Conservation (phyloP, 495 filamentous ascomycete genomes). For the Parachaetomium inaequale region DNA sequence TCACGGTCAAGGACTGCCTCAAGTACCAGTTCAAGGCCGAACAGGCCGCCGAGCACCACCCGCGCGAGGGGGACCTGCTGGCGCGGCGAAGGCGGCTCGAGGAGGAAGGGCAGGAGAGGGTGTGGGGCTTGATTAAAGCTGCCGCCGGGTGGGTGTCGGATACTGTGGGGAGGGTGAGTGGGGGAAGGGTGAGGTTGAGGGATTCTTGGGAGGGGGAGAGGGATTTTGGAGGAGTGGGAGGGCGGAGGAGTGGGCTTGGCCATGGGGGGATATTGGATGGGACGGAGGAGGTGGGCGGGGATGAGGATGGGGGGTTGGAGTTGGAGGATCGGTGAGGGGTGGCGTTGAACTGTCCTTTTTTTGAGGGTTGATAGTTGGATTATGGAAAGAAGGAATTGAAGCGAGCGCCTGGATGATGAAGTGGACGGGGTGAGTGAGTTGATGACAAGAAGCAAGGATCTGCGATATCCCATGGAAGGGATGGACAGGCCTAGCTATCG, state of each 20-base stretch:
- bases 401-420: background rate
- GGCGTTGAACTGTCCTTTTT: background rate
- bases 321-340: slow-evolving; percentile 50
- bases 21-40: slow-evolving; percentile 98
- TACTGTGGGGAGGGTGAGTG: slow-evolving; percentile 44
- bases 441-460: background rate
- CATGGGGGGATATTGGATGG: slow-evolving; percentile 56
- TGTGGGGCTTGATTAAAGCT: slow-evolving; percentile 63
- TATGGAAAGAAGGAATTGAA: background rate
- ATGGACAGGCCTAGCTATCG: too few species aligned
- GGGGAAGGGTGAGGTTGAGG: slow-evolving; percentile 48
- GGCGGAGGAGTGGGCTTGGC: slow-evolving; percentile 47
- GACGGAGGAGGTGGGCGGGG: slow-evolving; percentile 51
- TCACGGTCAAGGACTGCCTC: slow-evolving; percentile 95
- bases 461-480: too few species aligned
- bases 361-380: background rate
- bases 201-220: slow-evolving; percentile 32
- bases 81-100: slow-evolving; percentile 30
- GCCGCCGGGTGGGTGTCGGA: slow-evolving; percentile 55
- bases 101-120: slow-evolving; percentile 55
- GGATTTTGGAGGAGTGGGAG: slow-evolving; percentile 7
- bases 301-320: slow-evolving; percentile 58
- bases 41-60: slow-evolving; percentile 72
- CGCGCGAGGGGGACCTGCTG: slow-evolving; percentile 44
- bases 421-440: background rate